Percentiles rank a stretch among this genome's conserved stretches.
Conservation (phyloP, 352 stramenopile species). For the Phytophthora nicotianae region DNA sequence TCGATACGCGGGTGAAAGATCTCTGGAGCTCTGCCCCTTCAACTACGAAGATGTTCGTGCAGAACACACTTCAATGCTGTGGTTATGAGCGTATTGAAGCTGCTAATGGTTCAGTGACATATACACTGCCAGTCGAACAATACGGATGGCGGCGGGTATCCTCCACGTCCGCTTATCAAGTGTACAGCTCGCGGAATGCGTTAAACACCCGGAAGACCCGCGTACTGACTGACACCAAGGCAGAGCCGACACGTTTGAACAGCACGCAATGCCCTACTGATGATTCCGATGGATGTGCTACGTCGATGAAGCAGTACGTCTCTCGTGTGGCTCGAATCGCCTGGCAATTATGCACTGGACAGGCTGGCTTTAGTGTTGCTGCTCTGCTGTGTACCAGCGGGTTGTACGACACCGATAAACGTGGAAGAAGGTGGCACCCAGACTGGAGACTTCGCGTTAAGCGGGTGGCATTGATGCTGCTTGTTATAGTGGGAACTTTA, state of each 20-base stretch:
- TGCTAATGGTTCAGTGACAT: constrained; percentile 39
- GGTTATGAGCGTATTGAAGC: constrained; percentile 40
- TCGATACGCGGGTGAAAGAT: constrained; percentile 28
- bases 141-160: constrained; percentile 38
- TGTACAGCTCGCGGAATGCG: constrained; percentile 19
- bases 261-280: constrained; percentile 13
- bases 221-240: constrained; percentile 19
- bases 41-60: constrained; percentile 48
- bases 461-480: constrained; percentile 15
- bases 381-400: constrained; percentile 21
- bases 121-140: constrained; percentile 39
- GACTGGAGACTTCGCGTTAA: constrained; percentile 24
- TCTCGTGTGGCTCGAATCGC: constrained; percentile 24
- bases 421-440: constrained; percentile 20
- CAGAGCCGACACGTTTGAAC: constrained; percentile 7
- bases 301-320: constrained; percentile 42
- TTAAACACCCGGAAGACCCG: constrained; percentile 4
- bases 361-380: constrained; percentile 23
- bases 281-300: constrained; percentile 29
- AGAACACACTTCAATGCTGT: constrained; percentile 58
- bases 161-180: constrained; percentile 21
- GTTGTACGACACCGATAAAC: constrained; percentile 7
- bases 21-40: constrained; percentile 40
- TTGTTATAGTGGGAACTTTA: constrained; percentile 33
- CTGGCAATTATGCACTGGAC: constrained; percentile 26